phyloP scores from a whole-genome alignment of 192 early-diverging fungal genomes.

The Backusella tarrabulga region DNA sequence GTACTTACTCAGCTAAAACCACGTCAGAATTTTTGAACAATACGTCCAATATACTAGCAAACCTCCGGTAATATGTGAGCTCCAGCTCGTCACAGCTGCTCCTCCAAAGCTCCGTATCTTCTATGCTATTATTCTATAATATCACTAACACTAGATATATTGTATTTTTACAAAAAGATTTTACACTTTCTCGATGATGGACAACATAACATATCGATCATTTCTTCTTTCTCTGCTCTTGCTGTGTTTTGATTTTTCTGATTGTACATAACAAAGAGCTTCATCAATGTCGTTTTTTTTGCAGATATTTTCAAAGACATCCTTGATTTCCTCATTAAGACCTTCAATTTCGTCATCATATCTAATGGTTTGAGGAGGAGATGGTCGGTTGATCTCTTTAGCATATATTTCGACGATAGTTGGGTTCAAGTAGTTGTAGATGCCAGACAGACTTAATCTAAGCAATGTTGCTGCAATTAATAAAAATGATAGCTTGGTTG shows the following conservation, averaged over 20 bases:
- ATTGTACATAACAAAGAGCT: background rate
- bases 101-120: background rate
- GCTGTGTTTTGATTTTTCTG: background rate
- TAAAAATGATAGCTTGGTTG: background rate
- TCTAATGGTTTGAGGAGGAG: background rate
- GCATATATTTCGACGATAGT: background rate
- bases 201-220: background rate
- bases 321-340: too few relatives aligned
- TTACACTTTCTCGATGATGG: conserved; percentile 6
- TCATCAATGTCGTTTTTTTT: background rate
- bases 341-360: background rate
- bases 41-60: background rate
- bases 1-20: conserved; percentile 3
- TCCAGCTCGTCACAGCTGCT: background rate
- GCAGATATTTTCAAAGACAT: background rate
- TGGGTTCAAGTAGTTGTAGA: background rate
- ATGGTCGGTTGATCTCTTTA: background rate
- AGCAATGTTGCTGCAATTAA: background rate
- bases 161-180: conserved; percentile 1
- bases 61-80: background rate
- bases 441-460: background rate
- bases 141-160: background rate
- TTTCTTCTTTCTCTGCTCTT: background rate
- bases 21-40: background rate
- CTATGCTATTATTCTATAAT: background rate